phyloP scores from a whole-genome alignment of 805 yeast species.

The Kodamaea sagamina region DNA sequence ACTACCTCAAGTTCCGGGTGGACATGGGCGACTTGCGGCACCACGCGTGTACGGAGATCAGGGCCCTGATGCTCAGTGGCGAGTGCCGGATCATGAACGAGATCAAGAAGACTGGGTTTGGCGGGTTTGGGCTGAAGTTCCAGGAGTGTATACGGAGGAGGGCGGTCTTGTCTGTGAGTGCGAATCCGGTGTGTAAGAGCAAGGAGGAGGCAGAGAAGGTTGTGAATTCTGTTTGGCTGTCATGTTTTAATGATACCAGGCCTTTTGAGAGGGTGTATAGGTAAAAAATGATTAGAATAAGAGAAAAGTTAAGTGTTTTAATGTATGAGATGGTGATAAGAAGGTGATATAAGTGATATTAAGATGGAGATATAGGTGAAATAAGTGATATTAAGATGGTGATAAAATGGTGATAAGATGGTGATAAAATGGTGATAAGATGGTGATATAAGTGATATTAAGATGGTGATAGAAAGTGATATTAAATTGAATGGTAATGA shows the following conservation, averaged over 20 bases:
- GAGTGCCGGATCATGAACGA: conserved; percentile 92
- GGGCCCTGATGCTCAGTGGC: conserved; percentile 91
- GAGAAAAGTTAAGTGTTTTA: too few relatives aligned
- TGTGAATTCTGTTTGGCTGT: conserved; percentile 87
- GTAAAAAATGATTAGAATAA: conserved; percentile 27
- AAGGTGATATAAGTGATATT: too few relatives aligned
- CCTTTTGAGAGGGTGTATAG: conserved; percentile 93
- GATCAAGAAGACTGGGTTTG: conserved; percentile 56
- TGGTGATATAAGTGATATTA: too few relatives aligned
- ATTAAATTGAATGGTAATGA: too few relatives aligned
- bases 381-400: too few relatives aligned
- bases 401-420: too few relatives aligned
- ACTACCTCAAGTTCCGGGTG: conserved; percentile 82
- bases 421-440: too few relatives aligned
- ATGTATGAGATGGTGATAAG: too few relatives aligned
- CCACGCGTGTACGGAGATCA: conserved; percentile 95
- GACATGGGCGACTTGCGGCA: conserved; percentile 84
- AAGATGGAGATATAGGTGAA: too few relatives aligned
- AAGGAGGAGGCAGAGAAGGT: conserved; percentile 73
- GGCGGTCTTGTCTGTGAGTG: conserved; percentile 80
- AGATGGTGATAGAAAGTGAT: too few relatives aligned
- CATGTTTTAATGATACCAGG: conserved; percentile 92
- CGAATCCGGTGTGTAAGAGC: conserved; percentile 79
- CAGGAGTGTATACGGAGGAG: conserved; percentile 89
- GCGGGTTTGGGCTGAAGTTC: conserved; percentile 72